phyloP scores from a whole-genome alignment of 2,329 filamentous ascomycete species.

The Elsinoe necatrix region DNA sequence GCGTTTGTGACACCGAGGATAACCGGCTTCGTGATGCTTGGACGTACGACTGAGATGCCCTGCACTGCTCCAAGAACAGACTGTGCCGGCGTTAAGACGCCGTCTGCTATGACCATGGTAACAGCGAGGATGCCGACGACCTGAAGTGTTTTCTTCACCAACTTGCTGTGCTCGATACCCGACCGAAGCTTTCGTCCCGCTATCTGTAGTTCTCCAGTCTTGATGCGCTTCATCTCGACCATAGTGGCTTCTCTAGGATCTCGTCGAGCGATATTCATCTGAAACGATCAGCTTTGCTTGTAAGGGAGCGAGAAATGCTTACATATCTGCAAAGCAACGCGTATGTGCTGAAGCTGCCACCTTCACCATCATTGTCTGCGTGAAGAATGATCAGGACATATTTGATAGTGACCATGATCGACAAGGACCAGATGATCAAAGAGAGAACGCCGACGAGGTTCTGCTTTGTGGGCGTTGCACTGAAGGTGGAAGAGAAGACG shows the following conservation, averaged over 20 bases:
- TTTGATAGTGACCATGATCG: slow-evolving; percentile 61
- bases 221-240: slow-evolving; percentile 51
- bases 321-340: slow-evolving; percentile 54
- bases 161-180: slow-evolving; percentile 49
- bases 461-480: slow-evolving; percentile 43
- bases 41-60: slow-evolving; percentile 50
- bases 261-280: slow-evolving; percentile 51
- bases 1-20: slow-evolving; percentile 57
- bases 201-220: slow-evolving; percentile 47
- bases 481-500: slow-evolving; percentile 61
- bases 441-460: slow-evolving; percentile 58
- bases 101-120: slow-evolving; percentile 59
- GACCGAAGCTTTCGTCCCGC: slow-evolving; percentile 47
- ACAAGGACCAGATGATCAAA: slow-evolving; percentile 61
- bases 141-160: slow-evolving; percentile 49
- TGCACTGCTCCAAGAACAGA: slow-evolving; percentile 63
- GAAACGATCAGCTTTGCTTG: neutral
- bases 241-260: slow-evolving; percentile 51
- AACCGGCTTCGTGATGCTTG: slow-evolving; percentile 46
- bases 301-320: slow-evolving; percentile 19
- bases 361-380: slow-evolving; percentile 63
- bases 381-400: slow-evolving; percentile 58
- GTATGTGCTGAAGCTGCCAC: slow-evolving; percentile 61
- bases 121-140: slow-evolving; percentile 57
- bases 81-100: slow-evolving; percentile 60